These are phyloP conservation scores for Hymenotorrendiella dingleyae DNA, from an alignment of 2,329 filamentous ascomycete species.

Conservation along the genomic window DNA sequence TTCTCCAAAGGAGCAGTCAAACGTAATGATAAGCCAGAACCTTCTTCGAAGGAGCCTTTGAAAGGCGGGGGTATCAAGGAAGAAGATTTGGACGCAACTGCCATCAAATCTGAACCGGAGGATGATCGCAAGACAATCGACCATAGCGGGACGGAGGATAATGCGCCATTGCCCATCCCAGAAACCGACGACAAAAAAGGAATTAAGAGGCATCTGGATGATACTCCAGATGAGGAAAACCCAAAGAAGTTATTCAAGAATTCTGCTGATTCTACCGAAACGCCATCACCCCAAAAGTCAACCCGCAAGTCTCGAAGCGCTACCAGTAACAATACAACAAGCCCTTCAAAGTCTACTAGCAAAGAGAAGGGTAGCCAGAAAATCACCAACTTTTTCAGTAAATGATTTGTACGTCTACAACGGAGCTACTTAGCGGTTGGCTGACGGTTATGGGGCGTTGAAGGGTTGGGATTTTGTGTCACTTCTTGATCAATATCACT, in stretches of 20 bases:
- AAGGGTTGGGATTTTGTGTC: too few relatives aligned
- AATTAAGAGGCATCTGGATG: slow-evolving; percentile 26
- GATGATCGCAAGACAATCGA: slow-evolving; percentile 23
- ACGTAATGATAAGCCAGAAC: slow-evolving; percentile 7
- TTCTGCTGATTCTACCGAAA: slow-evolving; percentile 19
- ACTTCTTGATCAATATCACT: too few relatives aligned
- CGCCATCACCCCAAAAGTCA: slow-evolving; percentile 8
- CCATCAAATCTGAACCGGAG: slow-evolving; percentile 20
- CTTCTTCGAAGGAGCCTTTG: slow-evolving; percentile 1
- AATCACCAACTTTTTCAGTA: slow-evolving; percentile 50
- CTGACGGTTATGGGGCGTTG: too few relatives aligned
- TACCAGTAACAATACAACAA: slow-evolving; percentile 15
- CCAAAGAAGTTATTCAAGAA: slow-evolving; percentile 23
- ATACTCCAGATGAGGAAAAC: slow-evolving; percentile 20
- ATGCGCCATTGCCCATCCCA: slow-evolving; percentile 24
- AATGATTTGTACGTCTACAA: too few relatives aligned
- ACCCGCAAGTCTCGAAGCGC: slow-evolving; percentile 11
- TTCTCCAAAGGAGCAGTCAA: slow-evolving; percentile 53
- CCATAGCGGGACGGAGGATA: slow-evolving; percentile 24
- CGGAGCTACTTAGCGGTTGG: too few relatives aligned
- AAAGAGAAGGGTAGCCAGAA: slow-evolving; percentile 31
- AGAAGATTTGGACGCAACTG: slow-evolving; percentile 7
- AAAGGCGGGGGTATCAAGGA: slow-evolving; percentile 11
- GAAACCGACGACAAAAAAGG: slow-evolving; percentile 19
- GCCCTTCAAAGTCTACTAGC: slow-evolving; percentile 11